A percentile compares a stretch with the other conserved stretches of the same genome.
Conservation (phyloP, 768 basidiomycete species). For the Termitomyces sp. region DNA sequence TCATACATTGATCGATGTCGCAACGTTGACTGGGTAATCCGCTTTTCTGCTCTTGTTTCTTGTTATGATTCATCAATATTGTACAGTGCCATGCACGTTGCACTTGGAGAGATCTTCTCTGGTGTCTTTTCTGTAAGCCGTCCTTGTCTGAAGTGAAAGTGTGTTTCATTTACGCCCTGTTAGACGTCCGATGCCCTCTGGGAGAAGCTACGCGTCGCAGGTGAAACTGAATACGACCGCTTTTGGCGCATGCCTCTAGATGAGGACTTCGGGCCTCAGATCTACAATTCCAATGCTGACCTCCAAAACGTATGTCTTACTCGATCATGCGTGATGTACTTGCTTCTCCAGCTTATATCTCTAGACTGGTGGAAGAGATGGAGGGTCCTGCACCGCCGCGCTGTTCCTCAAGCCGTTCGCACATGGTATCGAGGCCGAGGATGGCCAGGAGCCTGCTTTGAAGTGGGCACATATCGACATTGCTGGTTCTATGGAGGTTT, state of each 20-base stretch:
- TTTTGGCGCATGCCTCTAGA: conserved; percentile 92
- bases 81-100: conserved; percentile 62
- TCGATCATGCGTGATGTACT: too few species aligned
- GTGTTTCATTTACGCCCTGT: neutral
- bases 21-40: conserved; percentile 78
- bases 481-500: conserved; percentile 71
- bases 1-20: conserved; percentile 82
- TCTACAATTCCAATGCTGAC: conserved; percentile 75
- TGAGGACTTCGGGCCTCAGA: conserved; percentile 76
- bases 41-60: too few species aligned
- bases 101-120: conserved; percentile 72
- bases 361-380: conserved; percentile 70
- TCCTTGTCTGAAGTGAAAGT: neutral
- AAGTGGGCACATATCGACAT: conserved; percentile 91
- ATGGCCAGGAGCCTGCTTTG: conserved; percentile 49
- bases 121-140: conserved; percentile 72
- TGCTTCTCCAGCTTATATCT: neutral
- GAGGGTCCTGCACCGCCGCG: conserved; percentile 77
- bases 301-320: conserved; percentile 60
- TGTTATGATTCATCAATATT: neutral
- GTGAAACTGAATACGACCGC: conserved; percentile 71
- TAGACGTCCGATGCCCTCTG: conserved; percentile 77
- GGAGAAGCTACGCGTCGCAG: conserved; percentile 64
- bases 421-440: conserved; percentile 63
- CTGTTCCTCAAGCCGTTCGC: conserved; percentile 85